Evolutionary conservation across 176 grass and related monocot species (phyloP).

Genomic region (Ensete ventricosum): DNA sequence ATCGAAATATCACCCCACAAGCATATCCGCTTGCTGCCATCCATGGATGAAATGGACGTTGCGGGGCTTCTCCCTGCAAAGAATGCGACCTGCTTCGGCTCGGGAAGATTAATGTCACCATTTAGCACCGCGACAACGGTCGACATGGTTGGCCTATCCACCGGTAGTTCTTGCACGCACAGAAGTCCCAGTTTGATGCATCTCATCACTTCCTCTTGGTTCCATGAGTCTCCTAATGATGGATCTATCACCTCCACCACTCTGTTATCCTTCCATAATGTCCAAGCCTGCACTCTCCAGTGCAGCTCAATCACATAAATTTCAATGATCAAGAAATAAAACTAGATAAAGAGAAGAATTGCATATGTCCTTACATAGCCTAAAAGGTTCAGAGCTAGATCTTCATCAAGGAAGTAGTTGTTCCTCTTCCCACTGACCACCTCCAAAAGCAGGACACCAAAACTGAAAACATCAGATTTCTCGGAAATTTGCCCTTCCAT

Average conservation of each 20-base stretch:
- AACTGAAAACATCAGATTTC: conserved; percentile 25
- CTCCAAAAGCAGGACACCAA: conserved; percentile 18
- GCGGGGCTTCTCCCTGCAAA: not conserved
- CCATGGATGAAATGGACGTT: too few relatives aligned
- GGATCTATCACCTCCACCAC: conserved; percentile 2
- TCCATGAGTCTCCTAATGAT: not conserved
- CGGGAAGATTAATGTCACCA: not conserved
- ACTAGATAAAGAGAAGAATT: not conserved
- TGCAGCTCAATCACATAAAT: not conserved
- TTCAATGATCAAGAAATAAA: not conserved
- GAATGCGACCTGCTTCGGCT: not conserved
- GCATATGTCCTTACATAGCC: not conserved
- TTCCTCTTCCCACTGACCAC: conserved; percentile 16
- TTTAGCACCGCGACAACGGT: not conserved
- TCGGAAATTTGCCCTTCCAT: conserved; percentile 12
- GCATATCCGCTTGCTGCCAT: too few relatives aligned
- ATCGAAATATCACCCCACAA: too few relatives aligned
- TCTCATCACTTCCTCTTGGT: not conserved
- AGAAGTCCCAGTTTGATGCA: conserved; percentile 7
- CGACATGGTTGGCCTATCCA: conserved; percentile 12
- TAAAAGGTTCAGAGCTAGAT: not conserved
- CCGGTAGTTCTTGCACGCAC: not conserved
- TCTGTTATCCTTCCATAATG: conserved; percentile 5
- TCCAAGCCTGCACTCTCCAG: conserved; percentile 6
- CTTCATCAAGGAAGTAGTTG: not conserved